These are phyloP conservation scores for Xylaria flabelliformis DNA, from an alignment of 495 filamentous ascomycete species.

Conservation along the genomic window DNA sequence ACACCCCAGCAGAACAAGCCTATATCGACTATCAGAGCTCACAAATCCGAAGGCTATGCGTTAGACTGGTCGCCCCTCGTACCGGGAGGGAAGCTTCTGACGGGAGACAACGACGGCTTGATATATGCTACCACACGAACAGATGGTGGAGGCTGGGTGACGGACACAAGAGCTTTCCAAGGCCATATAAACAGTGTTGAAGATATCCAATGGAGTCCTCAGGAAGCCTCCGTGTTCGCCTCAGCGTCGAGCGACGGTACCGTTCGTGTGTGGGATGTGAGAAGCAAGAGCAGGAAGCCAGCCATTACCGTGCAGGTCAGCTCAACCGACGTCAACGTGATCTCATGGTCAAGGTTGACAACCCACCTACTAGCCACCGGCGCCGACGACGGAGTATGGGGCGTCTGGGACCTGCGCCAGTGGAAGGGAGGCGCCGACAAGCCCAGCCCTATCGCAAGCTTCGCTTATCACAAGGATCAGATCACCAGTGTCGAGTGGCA, in stretches of 20 bases:
- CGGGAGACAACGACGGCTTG: constrained; percentile 86
- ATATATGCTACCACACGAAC: constrained; percentile 88
- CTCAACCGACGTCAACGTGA: constrained; percentile 88
- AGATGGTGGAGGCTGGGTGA: constrained; percentile 86
- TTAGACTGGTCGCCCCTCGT: constrained; percentile 90
- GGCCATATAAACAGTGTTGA: constrained; percentile 88
- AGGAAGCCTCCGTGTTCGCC: constrained; percentile 88
- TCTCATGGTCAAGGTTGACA: constrained; percentile 89
- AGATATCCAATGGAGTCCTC: constrained; percentile 95
- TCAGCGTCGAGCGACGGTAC: constrained; percentile 93
- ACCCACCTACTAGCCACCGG: constrained; percentile 90
- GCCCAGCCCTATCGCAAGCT: constrained; percentile 81
- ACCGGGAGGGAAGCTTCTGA: constrained; percentile 78
- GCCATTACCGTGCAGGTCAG: constrained; percentile 86
- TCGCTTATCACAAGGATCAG: constrained; percentile 93
- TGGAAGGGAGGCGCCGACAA: constrained; percentile 70
- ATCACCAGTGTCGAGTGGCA: constrained; percentile 98
- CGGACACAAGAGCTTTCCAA: constrained; percentile 77
- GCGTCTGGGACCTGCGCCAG: constrained; percentile 92
- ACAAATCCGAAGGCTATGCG: constrained; percentile 92
- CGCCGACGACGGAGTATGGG: constrained; percentile 93
- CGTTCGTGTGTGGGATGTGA: constrained; percentile 93
- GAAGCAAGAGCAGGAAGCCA: constrained; percentile 83
- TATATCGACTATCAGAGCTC: constrained; percentile 82
- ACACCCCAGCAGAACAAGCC: constrained; percentile 84